Base-by-base conservation (phyloP, 371 early-diverging fungal genomes). In the Rhizopus microsporus region DNA sequence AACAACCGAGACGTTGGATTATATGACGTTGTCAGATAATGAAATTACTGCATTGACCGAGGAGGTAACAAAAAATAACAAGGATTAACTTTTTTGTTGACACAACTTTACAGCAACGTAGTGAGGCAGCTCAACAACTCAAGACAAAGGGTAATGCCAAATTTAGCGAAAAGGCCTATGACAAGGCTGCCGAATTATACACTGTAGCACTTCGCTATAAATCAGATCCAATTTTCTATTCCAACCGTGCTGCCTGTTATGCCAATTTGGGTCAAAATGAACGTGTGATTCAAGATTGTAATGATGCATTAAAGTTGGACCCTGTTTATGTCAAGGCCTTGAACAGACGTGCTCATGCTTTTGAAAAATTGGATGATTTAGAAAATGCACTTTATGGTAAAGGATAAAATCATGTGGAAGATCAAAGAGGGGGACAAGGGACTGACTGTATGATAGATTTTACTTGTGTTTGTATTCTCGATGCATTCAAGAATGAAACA, bases 211-310 rank as follows among this genome's bases (percentile, higher is more conserved):
- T 98, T 63, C 82, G 81, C 17, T 85, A 88, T 64, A 86, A 81
- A 54, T 74, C 78, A 7, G 86, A 93, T 68, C 86, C 92, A 10
- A 90, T 98, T 46, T 97, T 86, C 62, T 97, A 82, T 76, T 88
- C 93, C 61, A 98, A 98, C 84, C 89, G 98, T 44, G 97, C 97
- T 10, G 98, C 95, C 10, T 95, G 94, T 73, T 90, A 88, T 63
- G 85, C 88, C 5, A 86, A 89, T 56, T 69, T 88, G 46, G 87
- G 85, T 35, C 65, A 88, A 55, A 81, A 88, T 57, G 87, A 85
- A 12, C 78, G 85, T 43, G 93, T 90, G 33, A 86, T 90, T 62
- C 82, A 82, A 39, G 90, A 89, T 67, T 85, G 88, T 66, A 81
- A 75, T 38, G 68, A 67, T 57, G 94, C 94, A 3, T 73, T 95